Evolutionary conservation across 441 rosid species (phyloP).

Genomic region (Bruguiera hainesii): DNA sequence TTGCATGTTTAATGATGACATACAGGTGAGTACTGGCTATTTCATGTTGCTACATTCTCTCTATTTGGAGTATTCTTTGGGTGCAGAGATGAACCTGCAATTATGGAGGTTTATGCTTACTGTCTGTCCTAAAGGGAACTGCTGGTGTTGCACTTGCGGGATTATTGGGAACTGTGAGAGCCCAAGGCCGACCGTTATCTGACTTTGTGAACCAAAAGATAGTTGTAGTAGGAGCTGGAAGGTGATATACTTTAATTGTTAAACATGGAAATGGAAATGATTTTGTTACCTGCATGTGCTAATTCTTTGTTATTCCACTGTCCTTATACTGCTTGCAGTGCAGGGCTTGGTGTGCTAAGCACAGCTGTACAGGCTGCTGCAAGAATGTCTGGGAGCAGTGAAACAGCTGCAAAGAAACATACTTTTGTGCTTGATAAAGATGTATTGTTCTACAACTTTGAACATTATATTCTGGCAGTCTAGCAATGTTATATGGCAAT

Average conservation of each 20-base stretch:
- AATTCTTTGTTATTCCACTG: conserved; percentile 11
- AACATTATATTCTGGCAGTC: background rate
- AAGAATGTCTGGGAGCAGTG: conserved; percentile 68
- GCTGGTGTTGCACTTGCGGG: conserved; percentile 99
- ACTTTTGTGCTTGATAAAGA: conserved; percentile 90
- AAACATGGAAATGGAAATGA: background rate
- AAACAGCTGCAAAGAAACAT: conserved; percentile 44
- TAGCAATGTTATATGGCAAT: conserved; percentile 5
- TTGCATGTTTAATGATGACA: conserved; percentile 98
- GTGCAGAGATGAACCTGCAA: conserved; percentile 9
- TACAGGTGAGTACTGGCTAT: conserved; percentile 58
- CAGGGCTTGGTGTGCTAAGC: conserved; percentile 90
- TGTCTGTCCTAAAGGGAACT: conserved; percentile 63
- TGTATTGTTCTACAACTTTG: conserved; percentile 40
- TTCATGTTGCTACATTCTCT: conserved; percentile 20
- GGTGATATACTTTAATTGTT: conserved; percentile 38
- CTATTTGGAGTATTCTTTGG: background rate
- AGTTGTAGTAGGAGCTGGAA: conserved; percentile 98
- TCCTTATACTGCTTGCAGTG: conserved; percentile 49
- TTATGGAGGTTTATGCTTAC: conserved; percentile 19
- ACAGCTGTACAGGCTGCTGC: conserved; percentile 73
- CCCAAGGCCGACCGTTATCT: conserved; percentile 81
- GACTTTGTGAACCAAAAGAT: conserved; percentile 93
- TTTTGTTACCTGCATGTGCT: conserved; percentile 11
- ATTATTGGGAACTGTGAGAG: conserved; percentile 85